Evolutionary conservation across 2,329 filamentous ascomycete genomes (phyloP).

Genomic region (Trichoderma aggressivum): DNA sequence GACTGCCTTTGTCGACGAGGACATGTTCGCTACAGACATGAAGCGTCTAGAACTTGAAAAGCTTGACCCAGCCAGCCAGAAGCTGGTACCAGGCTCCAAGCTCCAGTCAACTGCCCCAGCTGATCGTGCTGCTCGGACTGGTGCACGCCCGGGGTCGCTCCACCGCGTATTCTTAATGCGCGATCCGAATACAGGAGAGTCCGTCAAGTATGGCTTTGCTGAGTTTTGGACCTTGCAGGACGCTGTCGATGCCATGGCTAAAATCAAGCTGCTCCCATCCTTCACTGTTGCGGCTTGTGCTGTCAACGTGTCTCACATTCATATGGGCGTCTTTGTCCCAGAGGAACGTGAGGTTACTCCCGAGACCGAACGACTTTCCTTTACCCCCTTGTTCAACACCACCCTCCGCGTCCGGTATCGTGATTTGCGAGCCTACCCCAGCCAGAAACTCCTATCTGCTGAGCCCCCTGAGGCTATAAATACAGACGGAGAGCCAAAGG

Average conservation of each 20-base stretch:
- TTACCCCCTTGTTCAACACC: conserved; percentile 67
- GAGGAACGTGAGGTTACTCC: conserved; percentile 57
- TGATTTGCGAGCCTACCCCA: conserved; percentile 70
- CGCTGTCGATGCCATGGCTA: conserved; percentile 68
- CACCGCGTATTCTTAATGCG: conserved; percentile 74
- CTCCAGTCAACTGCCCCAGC: conserved; percentile 58
- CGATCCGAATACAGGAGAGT: conserved; percentile 66
- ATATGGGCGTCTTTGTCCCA: conserved; percentile 80
- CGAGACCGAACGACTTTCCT: conserved; percentile 61
- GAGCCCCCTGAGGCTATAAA: conserved; percentile 40
- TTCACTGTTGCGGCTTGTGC: conserved; percentile 75
- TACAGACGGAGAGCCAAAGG: conserved; percentile 21
- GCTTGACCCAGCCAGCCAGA: conserved; percentile 44
- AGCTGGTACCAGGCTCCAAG: conserved; percentile 47
- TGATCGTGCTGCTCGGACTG: conserved; percentile 56
- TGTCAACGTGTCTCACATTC: conserved; percentile 70
- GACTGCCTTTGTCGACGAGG: conserved; percentile 67
- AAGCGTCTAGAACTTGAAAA: conserved; percentile 68
- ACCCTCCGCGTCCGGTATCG: conserved; percentile 69
- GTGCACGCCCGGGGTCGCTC: conserved; percentile 70
- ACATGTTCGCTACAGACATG: conserved; percentile 68
- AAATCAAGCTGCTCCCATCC: conserved; percentile 67
- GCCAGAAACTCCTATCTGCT: conserved; percentile 57
- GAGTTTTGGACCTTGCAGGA: conserved; percentile 77
- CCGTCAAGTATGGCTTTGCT: conserved; percentile 78